A percentile compares a stretch with the other conserved stretches of the same genome.
Evolutionary conservation across 805 yeast species (phyloP).

Genomic region (Wickerhamomyces rabaulensis): DNA sequence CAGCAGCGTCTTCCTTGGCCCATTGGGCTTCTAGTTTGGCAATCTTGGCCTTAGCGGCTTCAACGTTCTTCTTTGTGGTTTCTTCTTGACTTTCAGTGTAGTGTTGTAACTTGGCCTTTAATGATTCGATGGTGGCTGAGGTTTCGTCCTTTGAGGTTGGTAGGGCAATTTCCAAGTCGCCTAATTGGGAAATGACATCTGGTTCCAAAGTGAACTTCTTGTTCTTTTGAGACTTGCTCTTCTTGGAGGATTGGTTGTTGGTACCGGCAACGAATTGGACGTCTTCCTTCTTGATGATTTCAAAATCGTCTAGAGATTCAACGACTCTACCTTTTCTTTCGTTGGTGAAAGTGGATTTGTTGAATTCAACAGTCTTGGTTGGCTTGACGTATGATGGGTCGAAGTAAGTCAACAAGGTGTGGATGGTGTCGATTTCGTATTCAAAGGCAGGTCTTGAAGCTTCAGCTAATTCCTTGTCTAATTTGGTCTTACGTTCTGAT

Average conservation of each 20-base stretch:
- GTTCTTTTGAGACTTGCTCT: constrained; percentile 43
- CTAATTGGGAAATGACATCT: constrained; percentile 67
- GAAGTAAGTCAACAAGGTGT: constrained; percentile 64
- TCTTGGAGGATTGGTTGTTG: constrained; percentile 37
- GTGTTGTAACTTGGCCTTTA: constrained; percentile 67
- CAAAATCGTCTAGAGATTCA: constrained; percentile 55
- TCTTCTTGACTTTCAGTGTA: constrained; percentile 72
- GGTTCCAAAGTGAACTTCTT: constrained; percentile 72
- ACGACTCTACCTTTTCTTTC: constrained; percentile 37
- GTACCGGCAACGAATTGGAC: constrained; percentile 53
- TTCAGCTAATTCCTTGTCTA: constrained; percentile 65
- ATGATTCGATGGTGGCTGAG: constrained; percentile 54
- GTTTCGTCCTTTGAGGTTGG: constrained; percentile 76
- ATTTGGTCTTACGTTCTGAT: constrained; percentile 50
- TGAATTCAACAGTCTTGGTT: constrained; percentile 27
- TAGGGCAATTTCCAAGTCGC: constrained; percentile 69
- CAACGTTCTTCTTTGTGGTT: constrained; percentile 71
- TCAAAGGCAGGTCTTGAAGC: constrained; percentile 83
- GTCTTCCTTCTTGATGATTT: constrained; percentile 58
- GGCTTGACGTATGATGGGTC: constrained; percentile 75
- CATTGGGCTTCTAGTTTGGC: constrained; percentile 57
- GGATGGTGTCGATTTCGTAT: constrained; percentile 70
- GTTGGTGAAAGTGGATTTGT: constrained; percentile 24
- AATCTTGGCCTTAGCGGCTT: constrained; percentile 71
- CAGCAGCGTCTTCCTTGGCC: constrained; percentile 37